A percentile compares a stretch with the other conserved stretches of the same genome.
phyloP scores from a whole-genome alignment of 108 stramenopile genomes.

The Cylindrotheca fusiformis region DNA sequence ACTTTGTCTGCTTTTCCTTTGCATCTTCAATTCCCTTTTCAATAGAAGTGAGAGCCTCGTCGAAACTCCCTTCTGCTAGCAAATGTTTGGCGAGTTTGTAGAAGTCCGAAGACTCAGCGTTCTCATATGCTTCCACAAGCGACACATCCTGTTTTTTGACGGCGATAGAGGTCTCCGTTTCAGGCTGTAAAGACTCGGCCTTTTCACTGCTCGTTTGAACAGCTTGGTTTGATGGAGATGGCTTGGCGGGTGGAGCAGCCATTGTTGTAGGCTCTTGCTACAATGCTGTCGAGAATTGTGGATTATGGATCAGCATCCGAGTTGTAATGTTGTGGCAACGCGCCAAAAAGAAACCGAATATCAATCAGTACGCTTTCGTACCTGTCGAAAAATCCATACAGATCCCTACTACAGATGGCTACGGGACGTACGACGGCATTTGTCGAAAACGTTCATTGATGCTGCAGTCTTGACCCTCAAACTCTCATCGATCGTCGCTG shows the following conservation, averaged over 20 bases:
- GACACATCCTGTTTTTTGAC: background rate
- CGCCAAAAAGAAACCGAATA: no score
- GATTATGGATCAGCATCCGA: no score
- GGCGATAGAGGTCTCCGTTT: background rate
- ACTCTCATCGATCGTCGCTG: no score
- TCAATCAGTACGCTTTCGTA: no score
- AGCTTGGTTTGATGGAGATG: conserved; percentile 28
- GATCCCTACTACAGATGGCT: no score
- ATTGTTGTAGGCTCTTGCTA: no score
- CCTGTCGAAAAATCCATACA: no score
- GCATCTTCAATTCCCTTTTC: background rate
- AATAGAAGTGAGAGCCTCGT: conserved; percentile 35
- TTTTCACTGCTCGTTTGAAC: background rate
- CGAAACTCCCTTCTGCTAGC: conserved; percentile 52
- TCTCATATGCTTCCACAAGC: conserved; percentile 22
- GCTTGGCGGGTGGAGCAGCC: conserved; percentile 27
- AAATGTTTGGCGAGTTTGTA: conserved; percentile 46
- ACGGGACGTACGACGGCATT: no score
- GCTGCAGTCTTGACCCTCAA: no score
- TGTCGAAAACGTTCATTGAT: no score
- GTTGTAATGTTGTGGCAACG: no score
- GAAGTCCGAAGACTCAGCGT: conserved; percentile 41
- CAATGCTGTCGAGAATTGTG: no score
- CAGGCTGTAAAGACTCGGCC: background rate
- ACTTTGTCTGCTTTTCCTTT: background rate